Conservation (phyloP, 106 monocot genomes). For the Dioscorea dumetorum region DNA sequence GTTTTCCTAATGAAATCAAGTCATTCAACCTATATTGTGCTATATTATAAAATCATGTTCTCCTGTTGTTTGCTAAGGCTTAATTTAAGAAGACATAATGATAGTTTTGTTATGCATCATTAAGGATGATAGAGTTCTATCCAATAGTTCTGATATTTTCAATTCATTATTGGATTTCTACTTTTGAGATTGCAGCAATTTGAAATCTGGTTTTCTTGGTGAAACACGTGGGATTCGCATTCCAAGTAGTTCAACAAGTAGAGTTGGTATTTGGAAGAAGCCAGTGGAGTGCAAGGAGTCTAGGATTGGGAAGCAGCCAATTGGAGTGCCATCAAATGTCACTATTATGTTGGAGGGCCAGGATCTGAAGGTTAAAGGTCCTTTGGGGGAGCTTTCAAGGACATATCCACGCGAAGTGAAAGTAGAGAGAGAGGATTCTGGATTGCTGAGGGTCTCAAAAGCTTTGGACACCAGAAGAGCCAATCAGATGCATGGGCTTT, state of each 20-base stretch:
- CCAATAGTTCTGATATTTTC: too few relatives aligned
- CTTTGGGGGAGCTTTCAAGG: slow-evolving; percentile 70
- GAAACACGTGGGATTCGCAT: slow-evolving; percentile 33
- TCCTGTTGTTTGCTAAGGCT: too few relatives aligned
- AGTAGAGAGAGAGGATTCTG: slow-evolving; percentile 60
- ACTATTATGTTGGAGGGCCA: slow-evolving; percentile 60
- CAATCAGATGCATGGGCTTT: slow-evolving; percentile 94
- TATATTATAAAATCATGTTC: too few relatives aligned
- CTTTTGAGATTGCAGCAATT: slow-evolving; percentile 31
- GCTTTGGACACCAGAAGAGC: slow-evolving; percentile 77
- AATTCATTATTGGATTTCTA: too few relatives aligned
- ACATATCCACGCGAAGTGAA: slow-evolving; percentile 74
- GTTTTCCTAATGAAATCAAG: too few relatives aligned
- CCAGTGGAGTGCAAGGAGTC: slow-evolving; percentile 89
- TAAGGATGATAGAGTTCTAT: too few relatives aligned
- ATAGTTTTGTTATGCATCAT: too few relatives aligned
- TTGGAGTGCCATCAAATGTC: slow-evolving; percentile 80
- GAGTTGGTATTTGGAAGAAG: slow-evolving; percentile 31
- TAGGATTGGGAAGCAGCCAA: slow-evolving; percentile 81
- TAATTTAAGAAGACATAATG: too few relatives aligned
- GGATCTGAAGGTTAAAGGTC: slow-evolving; percentile 86
- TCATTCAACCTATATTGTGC: too few relatives aligned
- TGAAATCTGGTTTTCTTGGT: slow-evolving; percentile 61
- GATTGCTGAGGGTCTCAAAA: slow-evolving; percentile 61
- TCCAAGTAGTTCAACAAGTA: slow-evolving; percentile 16